Base-by-base conservation (phyloP, 2,329 filamentous ascomycete species). In the Corinectria fuckeliana region DNA sequence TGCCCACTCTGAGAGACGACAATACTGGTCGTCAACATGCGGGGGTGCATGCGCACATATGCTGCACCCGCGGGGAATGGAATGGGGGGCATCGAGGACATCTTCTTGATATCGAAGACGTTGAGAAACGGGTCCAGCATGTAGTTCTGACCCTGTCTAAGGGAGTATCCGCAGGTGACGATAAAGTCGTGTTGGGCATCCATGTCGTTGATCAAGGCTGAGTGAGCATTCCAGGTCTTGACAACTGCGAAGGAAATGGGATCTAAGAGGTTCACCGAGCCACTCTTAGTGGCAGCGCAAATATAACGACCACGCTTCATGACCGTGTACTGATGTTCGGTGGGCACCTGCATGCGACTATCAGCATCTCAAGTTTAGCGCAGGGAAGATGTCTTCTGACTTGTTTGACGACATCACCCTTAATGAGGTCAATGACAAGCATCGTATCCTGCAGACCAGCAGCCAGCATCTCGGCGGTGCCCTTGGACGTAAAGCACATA, bases 131-230 rank as follows among this genome's bases (percentile, higher is more conserved):
- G 92, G 72, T 99, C 95, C 30, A 96, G 86, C 80, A 96, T 93
- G 63, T 91, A 91, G 38, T 88, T 87, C 56, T 81, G 79, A 2
- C 79, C 77, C 70, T 93, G 92, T 66, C 94, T 87, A 21, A 92
- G 85, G 1, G 94, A 96, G 77, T 92, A 96, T 32, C 95, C 95
- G 75, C 95, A 99, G 4, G 95, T 98, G 20, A 98, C 91, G 53
- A 99, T 88, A 66, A 95, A 95, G 74, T 98, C 94, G 71, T 95
- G 92, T 72, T 95, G 91, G 8, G 93, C 92, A 78, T 99, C 95
- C 91, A 99, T 97, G 74, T 98, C 94, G 75, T 92, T 97, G 73
- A 99, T 91, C 50, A 88, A 86, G 8, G 92, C 91, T 1, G 90
- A 89, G 72, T 99, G 95, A 0, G 94, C 93, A 73, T 92, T 92